Percentiles rank a stretch among this genome's conserved stretches.
Conservation (phyloP, 306 rosid genomes). For the Benincasa hispida region DNA sequence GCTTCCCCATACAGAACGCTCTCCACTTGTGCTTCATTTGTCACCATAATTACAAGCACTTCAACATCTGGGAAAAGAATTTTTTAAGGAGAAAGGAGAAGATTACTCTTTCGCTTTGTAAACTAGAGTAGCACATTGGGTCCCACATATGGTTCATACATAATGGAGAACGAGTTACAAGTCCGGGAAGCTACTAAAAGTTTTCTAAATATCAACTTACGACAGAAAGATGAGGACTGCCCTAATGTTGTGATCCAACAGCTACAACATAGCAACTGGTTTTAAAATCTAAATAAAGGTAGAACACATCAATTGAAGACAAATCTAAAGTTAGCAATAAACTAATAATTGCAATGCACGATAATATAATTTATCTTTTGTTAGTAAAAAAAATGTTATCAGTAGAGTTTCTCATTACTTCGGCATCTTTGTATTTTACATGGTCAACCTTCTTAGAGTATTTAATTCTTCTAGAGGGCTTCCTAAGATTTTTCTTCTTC, state of each 20-base stretch:
- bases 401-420: not conserved
- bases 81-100: not conserved
- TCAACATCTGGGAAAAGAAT: constrained; percentile 54
- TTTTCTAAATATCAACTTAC: not conserved
- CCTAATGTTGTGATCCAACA: not conserved
- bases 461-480: too few species aligned
- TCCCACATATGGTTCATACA: not conserved
- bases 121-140: not conserved
- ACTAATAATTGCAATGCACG: not conserved
- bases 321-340: too few species aligned
- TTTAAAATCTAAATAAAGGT: not conserved
- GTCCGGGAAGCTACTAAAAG: not conserved
- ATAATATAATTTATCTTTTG: not conserved
- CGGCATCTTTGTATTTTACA: too few species aligned
- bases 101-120: not conserved
- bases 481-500: not conserved
- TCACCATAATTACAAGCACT: constrained; percentile 79
- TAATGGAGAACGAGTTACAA: not conserved
- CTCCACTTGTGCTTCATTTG: constrained; percentile 85
- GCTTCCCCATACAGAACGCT: constrained; percentile 61
- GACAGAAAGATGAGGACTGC: not conserved
- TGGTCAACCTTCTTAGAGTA: too few species aligned
- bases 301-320: not conserved
- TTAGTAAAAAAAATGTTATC: not conserved
- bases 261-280: not conserved